A percentile compares a stretch with the other conserved stretches of the same genome.
Evolutionary conservation across 2,329 filamentous ascomycete genomes (phyloP).

Genomic region (Thermothelomyces thermophilus): DNA sequence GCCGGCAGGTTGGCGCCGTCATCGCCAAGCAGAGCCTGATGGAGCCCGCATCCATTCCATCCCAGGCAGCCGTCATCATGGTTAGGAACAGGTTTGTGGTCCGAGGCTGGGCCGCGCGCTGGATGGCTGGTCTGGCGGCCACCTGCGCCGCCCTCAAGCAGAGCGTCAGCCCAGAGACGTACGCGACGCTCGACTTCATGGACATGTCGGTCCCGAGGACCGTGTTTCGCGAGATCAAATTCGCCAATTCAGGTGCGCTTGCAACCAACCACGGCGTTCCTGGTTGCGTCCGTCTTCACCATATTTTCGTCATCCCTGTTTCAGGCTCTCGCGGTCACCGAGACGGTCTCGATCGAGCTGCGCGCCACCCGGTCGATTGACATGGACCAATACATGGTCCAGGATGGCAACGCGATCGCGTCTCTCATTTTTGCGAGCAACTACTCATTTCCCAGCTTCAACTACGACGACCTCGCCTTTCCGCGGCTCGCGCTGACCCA

Average conservation of each 20-base stretch:
- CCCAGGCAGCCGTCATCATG: neutral
- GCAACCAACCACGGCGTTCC: neutral
- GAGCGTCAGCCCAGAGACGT: neutral
- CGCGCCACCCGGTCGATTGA: neutral
- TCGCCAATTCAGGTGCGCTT: neutral
- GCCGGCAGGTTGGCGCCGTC: neutral
- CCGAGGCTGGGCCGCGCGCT: neutral
- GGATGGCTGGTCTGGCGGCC: neutral
- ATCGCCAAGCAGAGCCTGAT: conserved; percentile 1
- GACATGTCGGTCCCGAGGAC: conserved; percentile 2
- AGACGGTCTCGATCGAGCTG: neutral
- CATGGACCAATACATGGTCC: neutral
- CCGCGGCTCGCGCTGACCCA: neutral
- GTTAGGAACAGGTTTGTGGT: neutral
- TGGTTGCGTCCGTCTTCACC: neutral
- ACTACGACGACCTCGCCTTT: conserved; percentile 1
- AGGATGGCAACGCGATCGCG: neutral
- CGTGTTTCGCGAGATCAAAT: neutral
- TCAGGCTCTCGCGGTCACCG: neutral
- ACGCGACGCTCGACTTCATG: conserved; percentile 1
- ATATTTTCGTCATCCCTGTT: conserved; percentile 2
- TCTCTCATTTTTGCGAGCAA: conserved; percentile 1
- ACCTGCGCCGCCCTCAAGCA: neutral
- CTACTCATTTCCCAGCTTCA: neutral
- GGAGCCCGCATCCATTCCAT: neutral